These are phyloP conservation scores for Fremontodendron californicum DNA, from an alignment of 345 rosid species.

Conservation along the genomic window DNA sequence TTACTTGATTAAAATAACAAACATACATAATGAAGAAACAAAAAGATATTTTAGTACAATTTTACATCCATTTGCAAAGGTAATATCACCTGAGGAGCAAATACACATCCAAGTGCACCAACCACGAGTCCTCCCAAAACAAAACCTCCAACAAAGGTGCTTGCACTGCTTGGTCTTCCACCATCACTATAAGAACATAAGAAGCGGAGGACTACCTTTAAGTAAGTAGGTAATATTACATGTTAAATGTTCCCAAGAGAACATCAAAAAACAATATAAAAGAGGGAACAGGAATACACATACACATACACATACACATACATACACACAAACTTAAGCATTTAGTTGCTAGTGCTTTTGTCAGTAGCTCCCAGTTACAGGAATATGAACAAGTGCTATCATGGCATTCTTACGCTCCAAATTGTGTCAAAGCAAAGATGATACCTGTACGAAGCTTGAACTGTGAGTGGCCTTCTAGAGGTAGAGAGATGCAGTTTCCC, in stretches of 20 bases:
- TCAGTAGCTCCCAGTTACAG: background rate
- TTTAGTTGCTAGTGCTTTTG: background rate
- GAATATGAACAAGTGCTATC: background rate
- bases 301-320: background rate
- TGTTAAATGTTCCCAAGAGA: slow-evolving; percentile 2
- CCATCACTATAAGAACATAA: slow-evolving; percentile 50
- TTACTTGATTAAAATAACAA: background rate
- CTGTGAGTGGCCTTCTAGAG: slow-evolving; percentile 41
- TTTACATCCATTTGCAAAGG: slow-evolving; percentile 10
- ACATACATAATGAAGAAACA: background rate
- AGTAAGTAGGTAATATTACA: background rate
- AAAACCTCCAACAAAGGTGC: slow-evolving; percentile 83
- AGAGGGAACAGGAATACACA: background rate
- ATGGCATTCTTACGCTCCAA: background rate
- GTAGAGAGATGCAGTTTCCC: slow-evolving; percentile 38
- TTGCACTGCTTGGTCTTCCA: slow-evolving; percentile 49
- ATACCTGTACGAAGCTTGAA: slow-evolving; percentile 75
- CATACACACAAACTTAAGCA: background rate
- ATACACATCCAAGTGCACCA: slow-evolving; percentile 94
- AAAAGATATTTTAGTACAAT: background rate
- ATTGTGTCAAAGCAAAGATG: background rate
- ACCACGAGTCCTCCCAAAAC: slow-evolving; percentile 83
- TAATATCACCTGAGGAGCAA: slow-evolving; percentile 77
- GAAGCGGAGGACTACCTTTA: background rate
- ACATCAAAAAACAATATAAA: background rate